Conservation (phyloP, 106 monocot species). For the Platanthera zijinensis region DNA sequence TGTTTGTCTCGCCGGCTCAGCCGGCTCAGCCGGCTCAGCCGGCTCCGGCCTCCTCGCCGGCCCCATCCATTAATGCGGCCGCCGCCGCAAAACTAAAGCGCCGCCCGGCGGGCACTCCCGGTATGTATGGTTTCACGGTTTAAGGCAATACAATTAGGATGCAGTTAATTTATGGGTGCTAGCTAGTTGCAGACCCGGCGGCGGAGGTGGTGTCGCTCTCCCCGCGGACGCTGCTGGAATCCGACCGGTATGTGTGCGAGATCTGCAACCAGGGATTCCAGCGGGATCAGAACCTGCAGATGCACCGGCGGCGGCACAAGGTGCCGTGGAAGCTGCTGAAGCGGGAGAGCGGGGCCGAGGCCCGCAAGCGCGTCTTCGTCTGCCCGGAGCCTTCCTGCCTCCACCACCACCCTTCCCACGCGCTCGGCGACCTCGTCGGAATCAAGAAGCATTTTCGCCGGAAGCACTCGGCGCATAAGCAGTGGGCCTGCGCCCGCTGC, state of each 20-base stretch:
- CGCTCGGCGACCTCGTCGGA: slow-evolving; percentile 90
- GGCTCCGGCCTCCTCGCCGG: slow-evolving; percentile 5
- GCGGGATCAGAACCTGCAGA: slow-evolving; percentile 94
- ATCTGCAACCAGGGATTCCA: slow-evolving; percentile 96
- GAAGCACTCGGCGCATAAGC: slow-evolving; percentile 71
- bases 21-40: slow-evolving; percentile 9
- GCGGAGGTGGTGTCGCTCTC: slow-evolving; percentile 89
- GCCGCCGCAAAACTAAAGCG: slow-evolving; percentile 42
- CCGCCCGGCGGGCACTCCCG: slow-evolving; percentile 75
- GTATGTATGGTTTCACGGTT: slow-evolving; percentile 11
- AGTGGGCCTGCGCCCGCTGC: slow-evolving; percentile 77
- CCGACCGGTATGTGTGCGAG: slow-evolving; percentile 92
- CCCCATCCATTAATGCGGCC: slow-evolving; percentile 7
- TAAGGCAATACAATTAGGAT: not conserved
- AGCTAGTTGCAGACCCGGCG: slow-evolving; percentile 56
- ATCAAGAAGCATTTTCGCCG: slow-evolving; percentile 91
- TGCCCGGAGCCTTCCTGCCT: slow-evolving; percentile 91
- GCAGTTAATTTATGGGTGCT: not conserved
- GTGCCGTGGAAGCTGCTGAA: slow-evolving; percentile 94
- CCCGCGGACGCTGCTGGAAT: slow-evolving; percentile 79
- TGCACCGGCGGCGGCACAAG: slow-evolving; percentile 94
- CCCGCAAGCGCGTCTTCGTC: slow-evolving; percentile 72
- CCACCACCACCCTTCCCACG: slow-evolving; percentile 82
- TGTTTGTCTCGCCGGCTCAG: slow-evolving; percentile 10
- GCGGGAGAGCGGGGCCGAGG: slow-evolving; percentile 38